These are phyloP conservation scores for Arthonia radiata DNA, from an alignment of 495 filamentous ascomycete genomes.

Conservation along the genomic window DNA sequence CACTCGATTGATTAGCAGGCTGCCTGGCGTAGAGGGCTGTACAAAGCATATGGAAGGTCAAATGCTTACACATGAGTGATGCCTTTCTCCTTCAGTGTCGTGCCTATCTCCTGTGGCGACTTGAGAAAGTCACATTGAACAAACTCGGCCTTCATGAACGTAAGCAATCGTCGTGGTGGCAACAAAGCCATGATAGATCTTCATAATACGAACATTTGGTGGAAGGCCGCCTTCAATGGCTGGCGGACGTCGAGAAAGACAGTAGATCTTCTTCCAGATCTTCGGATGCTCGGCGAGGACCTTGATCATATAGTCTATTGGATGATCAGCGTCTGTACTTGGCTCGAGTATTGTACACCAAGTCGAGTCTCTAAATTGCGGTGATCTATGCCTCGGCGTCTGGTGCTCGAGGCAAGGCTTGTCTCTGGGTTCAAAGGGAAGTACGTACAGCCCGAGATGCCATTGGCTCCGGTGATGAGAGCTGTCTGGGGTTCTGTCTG, in stretches of 20 bases:
- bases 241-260: constrained; percentile 19
- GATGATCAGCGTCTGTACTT: too few relatives aligned
- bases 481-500: constrained; percentile 19
- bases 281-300: constrained; percentile 19
- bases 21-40: not conserved
- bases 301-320: constrained; percentile 21
- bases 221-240: constrained; percentile 12
- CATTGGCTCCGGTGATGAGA: constrained; percentile 28
- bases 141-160: constrained; percentile 18
- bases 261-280: constrained; percentile 28
- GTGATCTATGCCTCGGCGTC: too few relatives aligned
- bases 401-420: too few relatives aligned
- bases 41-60: not conserved
- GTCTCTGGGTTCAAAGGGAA: too few relatives aligned
- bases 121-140: constrained; percentile 23
- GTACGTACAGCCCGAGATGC: constrained; percentile 24
- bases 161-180: too few relatives aligned
- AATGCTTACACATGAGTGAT: constrained; percentile 13
- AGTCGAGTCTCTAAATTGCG: too few relatives aligned
- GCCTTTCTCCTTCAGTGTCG: constrained; percentile 12
- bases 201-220: too few relatives aligned
- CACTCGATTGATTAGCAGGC: not conserved
- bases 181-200: too few relatives aligned
- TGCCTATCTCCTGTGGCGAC: constrained; percentile 16
- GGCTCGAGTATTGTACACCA: too few relatives aligned